These are phyloP conservation scores for Aspergillus versicolor DNA, from an alignment of 2,329 filamentous ascomycete genomes.

Conservation along the genomic window DNA sequence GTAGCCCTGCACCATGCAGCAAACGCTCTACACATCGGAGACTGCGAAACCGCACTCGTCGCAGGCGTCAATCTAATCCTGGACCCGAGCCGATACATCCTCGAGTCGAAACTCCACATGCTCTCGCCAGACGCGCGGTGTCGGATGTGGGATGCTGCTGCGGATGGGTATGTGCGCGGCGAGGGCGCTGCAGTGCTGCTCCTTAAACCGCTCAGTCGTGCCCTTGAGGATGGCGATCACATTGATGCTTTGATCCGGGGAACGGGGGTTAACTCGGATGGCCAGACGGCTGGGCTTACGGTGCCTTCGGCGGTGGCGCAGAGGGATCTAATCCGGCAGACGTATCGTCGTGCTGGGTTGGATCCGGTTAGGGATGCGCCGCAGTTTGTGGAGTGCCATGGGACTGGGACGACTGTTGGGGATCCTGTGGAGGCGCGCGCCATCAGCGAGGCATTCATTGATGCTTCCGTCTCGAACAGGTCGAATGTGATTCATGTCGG, in stretches of 20 bases:
- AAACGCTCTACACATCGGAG: constrained; percentile 16
- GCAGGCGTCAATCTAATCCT: constrained; percentile 24
- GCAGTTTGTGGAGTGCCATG: constrained; percentile 44
- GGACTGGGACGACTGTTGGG: constrained; percentile 39
- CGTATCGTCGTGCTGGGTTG: background rate
- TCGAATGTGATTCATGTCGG: constrained; percentile 9
- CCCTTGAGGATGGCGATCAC: background rate
- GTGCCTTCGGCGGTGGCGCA: background rate
- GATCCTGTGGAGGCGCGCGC: constrained; percentile 30
- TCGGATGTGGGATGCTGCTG: background rate
- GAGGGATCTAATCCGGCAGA: background rate
- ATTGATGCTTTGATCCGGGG: background rate
- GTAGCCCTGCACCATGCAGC: constrained; percentile 42
- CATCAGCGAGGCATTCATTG: constrained; percentile 22
- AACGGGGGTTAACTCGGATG: background rate
- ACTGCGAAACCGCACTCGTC: constrained; percentile 22
- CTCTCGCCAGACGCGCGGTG: constrained; percentile 31
- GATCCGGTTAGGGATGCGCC: constrained; percentile 10
- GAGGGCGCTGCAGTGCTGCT: background rate
- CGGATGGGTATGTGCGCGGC: constrained; percentile 5
- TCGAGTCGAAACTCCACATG: constrained; percentile 29
- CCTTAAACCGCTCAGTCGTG: background rate
- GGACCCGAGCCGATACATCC: constrained; percentile 9
- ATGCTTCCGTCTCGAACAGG: background rate
- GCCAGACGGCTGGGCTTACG: background rate